Evolutionary conservation across 2,329 filamentous ascomycete genomes (phyloP), one percentile per base, ranked within the genome.

Genomic region (Elsinoe batatas): DNA sequence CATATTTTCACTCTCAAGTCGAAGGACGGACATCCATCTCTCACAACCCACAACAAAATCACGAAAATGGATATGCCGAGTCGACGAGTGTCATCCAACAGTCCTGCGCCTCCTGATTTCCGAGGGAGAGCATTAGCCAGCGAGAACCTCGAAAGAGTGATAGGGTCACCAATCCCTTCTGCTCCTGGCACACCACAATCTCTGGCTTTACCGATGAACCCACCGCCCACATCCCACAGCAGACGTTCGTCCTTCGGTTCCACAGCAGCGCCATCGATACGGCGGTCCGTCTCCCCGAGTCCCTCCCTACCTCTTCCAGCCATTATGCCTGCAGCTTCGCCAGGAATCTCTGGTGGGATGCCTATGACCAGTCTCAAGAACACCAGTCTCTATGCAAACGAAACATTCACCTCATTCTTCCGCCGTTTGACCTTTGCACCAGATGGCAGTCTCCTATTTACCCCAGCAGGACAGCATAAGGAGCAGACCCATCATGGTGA

Each of bases 371-470:
- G 85, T 8, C 80, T 88, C 54, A 88, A 85, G 67, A 96, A 95
- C 64, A 84, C 90, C 40, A 90, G 84, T 62, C 84, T 98, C 44
- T 98, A 98, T 68, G 90, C 90, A 44, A 97, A 96, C 64, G 93
- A 98, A 71, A 96, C 91, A 0, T 80, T 97, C 58, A 96, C 91
- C 0, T 97, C 93, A 0, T 98, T 98, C 73, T 98, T 98, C 74
- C 81, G 93, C 53, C 83, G 93, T 46, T 76, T 98, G 50, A 91
- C 91, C 0, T 98, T 98, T 67, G 90, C 94, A 1, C 91, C 93
- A 0, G 94, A 98, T 67, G 93, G 93, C 22, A 95, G 91, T 67
- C 76, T 98, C 50, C 78, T 98, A 3, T 84, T 98, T 60, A 98
- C 93, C 0, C 93, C 93, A 1, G 91, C 93, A 1, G 93, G 93